Evolutionary conservation across 768 basidiomycete genomes (phyloP).

Genomic region (Plicaturopsis crispa): DNA sequence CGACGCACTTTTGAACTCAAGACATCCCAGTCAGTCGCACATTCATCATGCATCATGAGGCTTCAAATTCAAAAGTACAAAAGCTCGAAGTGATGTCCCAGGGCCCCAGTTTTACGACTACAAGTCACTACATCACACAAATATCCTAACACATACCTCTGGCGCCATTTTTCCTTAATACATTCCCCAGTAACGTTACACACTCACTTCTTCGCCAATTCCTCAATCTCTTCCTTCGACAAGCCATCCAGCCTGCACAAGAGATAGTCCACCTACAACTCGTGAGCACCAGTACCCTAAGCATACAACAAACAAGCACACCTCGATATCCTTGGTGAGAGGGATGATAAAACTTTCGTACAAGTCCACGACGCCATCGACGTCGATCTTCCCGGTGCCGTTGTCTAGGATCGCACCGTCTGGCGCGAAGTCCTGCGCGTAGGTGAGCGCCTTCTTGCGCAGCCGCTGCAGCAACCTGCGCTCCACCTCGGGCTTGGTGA

Average conservation of each 20-base stretch:
- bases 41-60: too few species aligned
- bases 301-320: conserved; percentile 30
- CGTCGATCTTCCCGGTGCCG: conserved; percentile 70
- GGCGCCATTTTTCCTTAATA: conserved; percentile 6
- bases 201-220: conserved; percentile 30
- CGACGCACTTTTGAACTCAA: too few species aligned
- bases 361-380: conserved; percentile 86
- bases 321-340: conserved; percentile 97
- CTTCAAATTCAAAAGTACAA: too few species aligned
- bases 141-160: too few species aligned
- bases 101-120: too few species aligned
- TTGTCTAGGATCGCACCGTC: conserved; percentile 43
- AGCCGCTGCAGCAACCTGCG: conserved; percentile 74
- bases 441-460: conserved; percentile 73
- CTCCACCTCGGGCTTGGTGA: conserved; percentile 98
- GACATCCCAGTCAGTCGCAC: too few species aligned
- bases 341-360: conserved; percentile 97
- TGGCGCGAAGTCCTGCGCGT: conserved; percentile 76
- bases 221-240: conserved; percentile 72
- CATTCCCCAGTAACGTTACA: too few species aligned
- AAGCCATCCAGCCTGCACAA: conserved; percentile 82
- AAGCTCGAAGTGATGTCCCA: too few species aligned
- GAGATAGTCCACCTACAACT: conserved; percentile 86
- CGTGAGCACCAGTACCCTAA: background rate
- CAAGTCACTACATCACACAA: too few species aligned